phyloP scores from a whole-genome alignment of 1,284 basidiomycete genomes.

The Athelia sp. region DNA sequence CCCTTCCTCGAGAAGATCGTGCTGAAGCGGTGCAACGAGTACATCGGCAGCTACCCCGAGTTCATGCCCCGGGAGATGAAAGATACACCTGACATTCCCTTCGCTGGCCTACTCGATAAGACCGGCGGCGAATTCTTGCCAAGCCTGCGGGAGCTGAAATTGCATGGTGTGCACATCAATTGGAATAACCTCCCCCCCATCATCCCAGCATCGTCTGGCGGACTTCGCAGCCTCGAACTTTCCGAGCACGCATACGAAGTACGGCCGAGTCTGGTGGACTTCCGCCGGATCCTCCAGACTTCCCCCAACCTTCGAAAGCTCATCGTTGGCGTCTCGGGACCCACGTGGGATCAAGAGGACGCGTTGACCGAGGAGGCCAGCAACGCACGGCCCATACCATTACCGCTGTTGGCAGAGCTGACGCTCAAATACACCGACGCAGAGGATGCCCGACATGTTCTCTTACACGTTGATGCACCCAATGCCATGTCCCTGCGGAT shows the following conservation, averaged over 20 bases:
- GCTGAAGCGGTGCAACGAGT: conserved; percentile 54
- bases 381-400: conserved; percentile 16
- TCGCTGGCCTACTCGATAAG: conserved; percentile 14
- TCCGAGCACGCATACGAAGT: conserved; percentile 42
- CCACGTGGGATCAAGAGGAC: conserved; percentile 19
- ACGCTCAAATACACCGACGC: conserved; percentile 34
- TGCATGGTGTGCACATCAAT: conserved; percentile 46
- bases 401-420: conserved; percentile 29
- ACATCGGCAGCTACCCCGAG: conserved; percentile 35
- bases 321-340: conserved; percentile 40
- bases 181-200: conserved; percentile 34
- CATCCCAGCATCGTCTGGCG: conserved; percentile 17
- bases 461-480: conserved; percentile 32
- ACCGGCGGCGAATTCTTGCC: conserved; percentile 26
- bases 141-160: conserved; percentile 33
- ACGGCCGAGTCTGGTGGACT: conserved; percentile 36
- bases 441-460: conserved; percentile 27
- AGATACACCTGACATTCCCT: conserved; percentile 29
- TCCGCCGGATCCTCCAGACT: conserved; percentile 32
- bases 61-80: conserved; percentile 38
- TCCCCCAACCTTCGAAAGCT: conserved; percentile 35
- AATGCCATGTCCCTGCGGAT: conserved; percentile 26
- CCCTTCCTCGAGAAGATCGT: conserved; percentile 43
- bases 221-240: conserved; percentile 35
- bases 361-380: conserved; percentile 16